Base-by-base conservation (phyloP, 768 basidiomycete species). In the Russula vinacea region DNA sequence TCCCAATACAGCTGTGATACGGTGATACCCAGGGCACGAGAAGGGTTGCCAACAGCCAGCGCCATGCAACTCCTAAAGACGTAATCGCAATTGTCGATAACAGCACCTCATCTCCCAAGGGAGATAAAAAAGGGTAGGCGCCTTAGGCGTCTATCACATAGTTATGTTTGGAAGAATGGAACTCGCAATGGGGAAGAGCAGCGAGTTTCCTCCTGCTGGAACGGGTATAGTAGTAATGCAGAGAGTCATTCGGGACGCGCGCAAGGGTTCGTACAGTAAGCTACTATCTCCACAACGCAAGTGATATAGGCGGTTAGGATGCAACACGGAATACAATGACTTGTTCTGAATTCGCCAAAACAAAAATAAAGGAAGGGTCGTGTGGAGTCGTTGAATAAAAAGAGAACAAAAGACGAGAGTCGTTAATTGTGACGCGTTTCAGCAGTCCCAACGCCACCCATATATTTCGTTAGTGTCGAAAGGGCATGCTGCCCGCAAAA, bases 401-500 rank as follows among this genome's bases (percentile, higher is more conserved):
- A 37, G n/a, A 24, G 45, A 64, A 59, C 44, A 62, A 42, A 63
- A 45, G 56, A 52, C 19, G 47, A 13, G 32, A 49, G 32, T 10
- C 49, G 26, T 10, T 29, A 17, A 24, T 44, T 26, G 26, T 9
- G 56, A 39, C 5, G 4, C 10, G 35, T 32, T 29, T 42, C 42
- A 45, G 56, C 32, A 19, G 44, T 29, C 22, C n/a, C 26, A 32
- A n/a, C 11, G 17, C 16, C n/a, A 24, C 19, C 26, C 35, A 49
- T 16, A 67, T 10, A 55, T 60, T 33, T 9, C 22, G 26, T 11
- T 47, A 47, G n/a, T 26, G 14, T n/a, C 56, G 49, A 54, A 68
- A 68, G 1, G 59, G 64, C 0, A 47, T 40, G 42, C 56, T 62
- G 44, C 66, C 68, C 14, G 66, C 66, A 37, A 68, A 66, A 4